Conservation (phyloP, 1,284 basidiomycete species). For the Schizopora paradoxa region DNA sequence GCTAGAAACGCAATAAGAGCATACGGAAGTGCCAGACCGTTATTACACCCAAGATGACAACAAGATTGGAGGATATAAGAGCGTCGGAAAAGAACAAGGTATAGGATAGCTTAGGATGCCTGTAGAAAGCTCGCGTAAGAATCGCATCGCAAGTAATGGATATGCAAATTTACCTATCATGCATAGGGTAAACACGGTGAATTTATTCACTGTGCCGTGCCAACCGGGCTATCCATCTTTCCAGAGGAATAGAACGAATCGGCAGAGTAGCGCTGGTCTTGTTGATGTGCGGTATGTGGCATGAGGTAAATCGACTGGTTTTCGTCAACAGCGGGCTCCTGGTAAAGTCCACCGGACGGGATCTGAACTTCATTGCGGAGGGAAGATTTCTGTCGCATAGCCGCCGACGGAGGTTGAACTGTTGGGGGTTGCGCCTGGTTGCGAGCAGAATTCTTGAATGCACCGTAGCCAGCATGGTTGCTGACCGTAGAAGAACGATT, state of each 20-base stretch:
- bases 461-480: slow-evolving; percentile 14
- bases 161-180: no score
- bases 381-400: slow-evolving; percentile 11
- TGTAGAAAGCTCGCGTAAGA: no score
- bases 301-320: slow-evolving; percentile 12
- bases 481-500: slow-evolving; percentile 12
- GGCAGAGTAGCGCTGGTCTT: background rate
- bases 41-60: no score
- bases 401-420: slow-evolving; percentile 7
- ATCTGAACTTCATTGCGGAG: slow-evolving; percentile 6
- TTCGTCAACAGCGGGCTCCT: slow-evolving; percentile 14
- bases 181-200: no score
- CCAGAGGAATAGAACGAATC: slow-evolving; percentile 6
- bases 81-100: no score
- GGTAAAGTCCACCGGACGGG: slow-evolving; percentile 6
- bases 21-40: no score
- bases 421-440: background rate
- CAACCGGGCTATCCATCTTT: no score
- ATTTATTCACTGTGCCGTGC: no score
- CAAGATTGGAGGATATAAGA: no score
- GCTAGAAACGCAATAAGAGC: no score
- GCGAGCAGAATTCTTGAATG: slow-evolving; percentile 9
- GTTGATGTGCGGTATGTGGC: background rate
- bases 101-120: no score
- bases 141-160: no score